Base-by-base conservation (phyloP, 2,329 filamentous ascomycete genomes). In the Hypoxylon sp. region DNA sequence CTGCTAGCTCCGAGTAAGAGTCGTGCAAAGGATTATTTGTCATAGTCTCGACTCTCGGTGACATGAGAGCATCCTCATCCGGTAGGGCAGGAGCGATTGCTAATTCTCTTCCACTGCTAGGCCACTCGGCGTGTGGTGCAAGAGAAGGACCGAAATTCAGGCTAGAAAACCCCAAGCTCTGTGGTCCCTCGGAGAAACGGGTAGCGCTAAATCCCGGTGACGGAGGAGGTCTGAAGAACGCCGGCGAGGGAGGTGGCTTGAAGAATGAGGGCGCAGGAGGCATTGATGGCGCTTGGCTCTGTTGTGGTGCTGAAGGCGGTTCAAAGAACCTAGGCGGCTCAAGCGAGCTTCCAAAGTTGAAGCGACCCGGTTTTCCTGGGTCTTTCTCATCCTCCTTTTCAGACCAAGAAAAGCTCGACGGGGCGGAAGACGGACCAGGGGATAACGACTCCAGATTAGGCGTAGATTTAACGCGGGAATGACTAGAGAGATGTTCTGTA, bases 21-120 rank as follows among this genome's bases (percentile, higher is more conserved):
- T 83, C 80, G 58, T 87, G 86, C 52, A 91, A 82, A 1, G 88
- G 87, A 65, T 91, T 90, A 66, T 85, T 87, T 1, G 90, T 93
- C 82, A 94, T 94, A 14, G 89, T 87, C 72, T 91, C 89, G 1
- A 84, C 88, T 45, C 91, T 86, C 0, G 92, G 91, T 2, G 91
- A 93, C 83, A 93, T 85, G 8, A 92, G 78, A 11, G 88, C 82
- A 48, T 88, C 85, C 9, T 85, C 82, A 12, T 82, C 80, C 1
- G 81, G 77, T 34, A 77, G 71, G 11, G 72, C 73, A n/a, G 75
- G 62, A 63, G 78, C 61, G 21, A 82, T 73, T 8, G 78, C 67
- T 29, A 82, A 72, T 65, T 79, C 78, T 73, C 79, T 75, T 57
- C 78, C 77, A 2, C 74, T 68, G 8, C 72, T 67, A 19, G 54